Conservation (phyloP, 2,329 filamentous ascomycete species). For the Talaromyces islandicus region DNA sequence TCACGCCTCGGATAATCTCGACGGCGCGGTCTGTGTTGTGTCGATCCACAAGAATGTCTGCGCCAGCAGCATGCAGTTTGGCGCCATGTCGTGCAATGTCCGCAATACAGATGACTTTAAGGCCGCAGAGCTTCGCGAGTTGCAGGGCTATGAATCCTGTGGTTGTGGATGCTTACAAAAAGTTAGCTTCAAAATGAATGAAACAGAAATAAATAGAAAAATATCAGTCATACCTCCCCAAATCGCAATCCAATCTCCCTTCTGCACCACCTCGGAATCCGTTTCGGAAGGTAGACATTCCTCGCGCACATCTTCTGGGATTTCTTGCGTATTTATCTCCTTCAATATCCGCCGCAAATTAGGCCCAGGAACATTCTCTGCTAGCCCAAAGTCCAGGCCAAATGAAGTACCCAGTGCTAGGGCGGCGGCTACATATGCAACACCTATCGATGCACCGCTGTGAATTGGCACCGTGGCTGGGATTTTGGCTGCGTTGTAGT, state of each 20-base stretch:
- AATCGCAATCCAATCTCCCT: conserved; percentile 65
- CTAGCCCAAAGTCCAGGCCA: conserved; percentile 55
- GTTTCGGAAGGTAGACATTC: conserved; percentile 57
- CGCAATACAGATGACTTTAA: conserved; percentile 61
- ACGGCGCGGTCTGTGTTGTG: conserved; percentile 61
- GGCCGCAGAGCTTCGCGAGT: conserved; percentile 59
- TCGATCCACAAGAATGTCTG: conserved; percentile 65
- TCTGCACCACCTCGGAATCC: conserved; percentile 47
- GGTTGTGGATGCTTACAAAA: conserved; percentile 55
- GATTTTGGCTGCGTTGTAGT: conserved; percentile 60
- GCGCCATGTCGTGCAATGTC: conserved; percentile 62
- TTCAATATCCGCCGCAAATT: conserved; percentile 6
- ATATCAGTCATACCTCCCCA: conserved; percentile 57
- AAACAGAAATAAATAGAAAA: background rate
- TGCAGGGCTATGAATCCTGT: conserved; percentile 63
- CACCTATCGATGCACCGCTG: conserved; percentile 59
- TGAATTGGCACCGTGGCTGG: conserved; percentile 49
- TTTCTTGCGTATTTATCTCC: conserved; percentile 34
- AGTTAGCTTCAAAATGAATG: background rate
- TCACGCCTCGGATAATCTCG: conserved; percentile 56
- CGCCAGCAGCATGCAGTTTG: conserved; percentile 46
- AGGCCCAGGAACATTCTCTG: conserved; percentile 5
- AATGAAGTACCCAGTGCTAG: conserved; percentile 64
- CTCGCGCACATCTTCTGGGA: conserved; percentile 56
- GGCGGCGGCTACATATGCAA: conserved; percentile 65